These are phyloP conservation scores for Mrakia hoshinonis DNA, from an alignment of 768 basidiomycete genomes.

Conservation along the genomic window DNA sequence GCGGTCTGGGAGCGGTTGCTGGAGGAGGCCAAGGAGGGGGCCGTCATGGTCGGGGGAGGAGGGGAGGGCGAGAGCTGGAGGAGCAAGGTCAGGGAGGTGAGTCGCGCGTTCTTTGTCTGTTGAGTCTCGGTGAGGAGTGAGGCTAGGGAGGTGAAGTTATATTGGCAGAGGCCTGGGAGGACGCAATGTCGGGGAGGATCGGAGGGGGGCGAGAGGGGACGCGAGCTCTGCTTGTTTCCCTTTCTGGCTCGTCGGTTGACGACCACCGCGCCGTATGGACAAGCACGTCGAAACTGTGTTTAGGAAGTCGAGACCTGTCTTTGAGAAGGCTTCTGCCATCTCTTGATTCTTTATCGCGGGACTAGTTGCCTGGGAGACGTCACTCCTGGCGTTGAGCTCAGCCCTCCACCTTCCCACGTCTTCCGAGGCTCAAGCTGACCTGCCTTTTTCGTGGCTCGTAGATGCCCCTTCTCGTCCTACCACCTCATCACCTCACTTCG, in stretches of 20 bases:
- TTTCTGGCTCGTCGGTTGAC: neutral
- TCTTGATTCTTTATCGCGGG: too few relatives aligned
- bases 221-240: neutral
- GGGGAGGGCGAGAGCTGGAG: conserved; percentile 45
- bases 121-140: neutral
- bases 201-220: neutral
- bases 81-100: conserved; percentile 42
- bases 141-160: neutral
- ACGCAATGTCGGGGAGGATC: neutral
- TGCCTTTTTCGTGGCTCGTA: conserved; percentile 33
- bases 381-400: neutral
- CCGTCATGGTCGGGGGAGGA: conserved; percentile 23
- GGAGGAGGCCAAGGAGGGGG: conserved; percentile 46
- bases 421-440: neutral
- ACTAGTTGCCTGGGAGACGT: too few relatives aligned
- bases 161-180: neutral
- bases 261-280: too few relatives aligned
- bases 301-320: too few relatives aligned
- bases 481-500: conserved; percentile 49
- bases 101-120: neutral
- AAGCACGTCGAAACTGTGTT: too few relatives aligned
- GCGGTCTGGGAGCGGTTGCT: conserved; percentile 63
- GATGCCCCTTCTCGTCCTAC: conserved; percentile 64
- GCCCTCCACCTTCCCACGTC: neutral
- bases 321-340: too few relatives aligned